Evolutionary conservation across 1,284 basidiomycete species (phyloP).

Genomic region (Trichosporon sp.): DNA sequence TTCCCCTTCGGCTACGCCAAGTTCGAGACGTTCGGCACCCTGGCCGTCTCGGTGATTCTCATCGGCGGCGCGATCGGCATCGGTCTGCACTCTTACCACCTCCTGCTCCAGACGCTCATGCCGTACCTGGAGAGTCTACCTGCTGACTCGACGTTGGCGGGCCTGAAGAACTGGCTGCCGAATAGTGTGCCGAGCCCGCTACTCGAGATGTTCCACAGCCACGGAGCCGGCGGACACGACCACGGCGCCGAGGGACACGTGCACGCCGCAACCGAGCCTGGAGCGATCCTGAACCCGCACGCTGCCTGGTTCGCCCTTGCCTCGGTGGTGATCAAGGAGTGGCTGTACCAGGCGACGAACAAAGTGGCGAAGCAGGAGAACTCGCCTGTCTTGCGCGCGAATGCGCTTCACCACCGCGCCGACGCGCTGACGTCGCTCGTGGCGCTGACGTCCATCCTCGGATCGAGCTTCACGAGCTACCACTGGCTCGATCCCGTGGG

Average conservation of each 20-base stretch:
- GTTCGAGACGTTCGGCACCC: conserved; percentile 89
- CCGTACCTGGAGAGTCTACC: conserved; percentile 57
- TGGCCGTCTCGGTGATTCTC: conserved; percentile 80
- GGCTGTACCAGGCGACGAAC: conserved; percentile 83
- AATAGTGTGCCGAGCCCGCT: conserved; percentile 53
- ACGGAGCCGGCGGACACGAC: conserved; percentile 60
- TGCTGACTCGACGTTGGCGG: conserved; percentile 45
- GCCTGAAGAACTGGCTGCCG: conserved; percentile 48
- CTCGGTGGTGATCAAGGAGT: conserved; percentile 84
- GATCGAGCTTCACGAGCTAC: conserved; percentile 77
- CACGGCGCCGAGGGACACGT: conserved; percentile 41
- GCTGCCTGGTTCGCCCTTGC: conserved; percentile 93
- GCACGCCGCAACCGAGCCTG: conserved; percentile 30
- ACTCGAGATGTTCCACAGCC: conserved; percentile 56
- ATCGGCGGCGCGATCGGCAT: conserved; percentile 84
- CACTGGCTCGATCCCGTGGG: conserved; percentile 85
- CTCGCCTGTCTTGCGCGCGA: conserved; percentile 85
- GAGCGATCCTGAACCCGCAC: conserved; percentile 76
- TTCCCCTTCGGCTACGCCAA: conserved; percentile 74
- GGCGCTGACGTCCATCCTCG: conserved; percentile 84
- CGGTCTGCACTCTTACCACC: conserved; percentile 83
- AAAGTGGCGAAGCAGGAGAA: conserved; percentile 86
- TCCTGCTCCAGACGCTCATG: conserved; percentile 53
- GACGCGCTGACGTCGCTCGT: conserved; percentile 90
- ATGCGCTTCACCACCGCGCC: conserved; percentile 84